phyloP scores from a whole-genome alignment of 1,284 basidiomycete genomes.

The Boletellus deceptivus region DNA sequence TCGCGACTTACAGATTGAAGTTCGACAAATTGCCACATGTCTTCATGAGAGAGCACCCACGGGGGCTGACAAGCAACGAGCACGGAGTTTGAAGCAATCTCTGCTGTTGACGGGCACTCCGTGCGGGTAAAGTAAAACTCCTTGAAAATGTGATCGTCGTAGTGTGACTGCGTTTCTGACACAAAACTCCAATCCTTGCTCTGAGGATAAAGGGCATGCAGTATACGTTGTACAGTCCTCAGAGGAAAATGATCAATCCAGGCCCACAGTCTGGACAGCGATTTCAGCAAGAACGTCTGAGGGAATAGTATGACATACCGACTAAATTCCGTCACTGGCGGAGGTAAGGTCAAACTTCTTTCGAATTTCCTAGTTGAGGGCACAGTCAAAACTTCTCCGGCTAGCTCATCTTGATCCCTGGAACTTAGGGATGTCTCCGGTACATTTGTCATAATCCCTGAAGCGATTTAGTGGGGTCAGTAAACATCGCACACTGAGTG shows the following conservation, averaged over 20 bases:
- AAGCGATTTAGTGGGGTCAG: conserved; percentile 6
- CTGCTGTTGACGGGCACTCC: conserved; percentile 18
- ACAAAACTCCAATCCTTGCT: conserved; percentile 35
- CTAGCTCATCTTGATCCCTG: conserved; percentile 26
- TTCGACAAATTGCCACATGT: conserved; percentile 40
- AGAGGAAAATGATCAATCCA: conserved; percentile 46
- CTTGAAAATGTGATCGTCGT: conserved; percentile 36
- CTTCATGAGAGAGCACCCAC: conserved; percentile 43
- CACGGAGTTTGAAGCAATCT: conserved; percentile 33
- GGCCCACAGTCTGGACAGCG: conserved; percentile 30
- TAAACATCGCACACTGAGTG: not conserved
- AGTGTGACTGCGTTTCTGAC: conserved; percentile 27
- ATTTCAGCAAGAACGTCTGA: conserved; percentile 1
- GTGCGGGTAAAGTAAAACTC: conserved; percentile 38
- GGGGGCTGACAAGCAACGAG: conserved; percentile 46
- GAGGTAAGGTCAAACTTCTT: conserved; percentile 24
- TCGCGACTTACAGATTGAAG: conserved; percentile 33
- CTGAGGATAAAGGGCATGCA: conserved; percentile 42
- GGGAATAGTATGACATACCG: conserved; percentile 19
- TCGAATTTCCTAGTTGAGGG: conserved; percentile 33
- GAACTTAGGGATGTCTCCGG: conserved; percentile 30
- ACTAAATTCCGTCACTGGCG: conserved; percentile 35
- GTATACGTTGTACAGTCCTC: conserved; percentile 41
- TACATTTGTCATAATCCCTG: conserved; percentile 30
- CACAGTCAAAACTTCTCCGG: conserved; percentile 32